Conservation (phyloP, 1,284 basidiomycete species). For the Abortiporus biennis region DNA sequence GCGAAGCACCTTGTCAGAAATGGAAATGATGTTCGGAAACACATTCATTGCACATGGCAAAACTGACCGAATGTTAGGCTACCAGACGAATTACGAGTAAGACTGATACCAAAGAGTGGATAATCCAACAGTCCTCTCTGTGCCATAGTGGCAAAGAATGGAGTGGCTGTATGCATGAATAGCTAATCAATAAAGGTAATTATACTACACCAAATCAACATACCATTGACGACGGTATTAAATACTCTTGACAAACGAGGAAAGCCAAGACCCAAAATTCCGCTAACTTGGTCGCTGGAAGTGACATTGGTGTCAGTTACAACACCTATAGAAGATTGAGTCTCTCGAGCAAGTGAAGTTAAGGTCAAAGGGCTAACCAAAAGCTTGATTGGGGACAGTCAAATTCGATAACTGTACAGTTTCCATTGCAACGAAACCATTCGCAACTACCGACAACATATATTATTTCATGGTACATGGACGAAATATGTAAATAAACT, state of each 20-base stretch:
- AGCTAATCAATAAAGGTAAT: neutral
- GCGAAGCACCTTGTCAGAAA: neutral
- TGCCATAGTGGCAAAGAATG: slow-evolving; percentile 57
- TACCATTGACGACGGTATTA: slow-evolving; percentile 43
- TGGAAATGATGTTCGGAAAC: neutral
- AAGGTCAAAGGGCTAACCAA: slow-evolving; percentile 38
- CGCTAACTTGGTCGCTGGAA: slow-evolving; percentile 57
- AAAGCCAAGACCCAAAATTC: slow-evolving; percentile 70
- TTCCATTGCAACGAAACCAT: slow-evolving; percentile 66
- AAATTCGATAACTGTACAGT: slow-evolving; percentile 52
- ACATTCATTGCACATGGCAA: neutral
- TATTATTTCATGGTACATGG: slow-evolving; percentile 2
- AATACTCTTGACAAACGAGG: slow-evolving; percentile 62
- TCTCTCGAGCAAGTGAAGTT: neutral
- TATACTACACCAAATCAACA: slow-evolving; percentile 12
- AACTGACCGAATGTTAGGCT: slow-evolving; percentile 55
- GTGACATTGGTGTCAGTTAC: slow-evolving; percentile 57
- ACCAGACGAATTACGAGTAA: slow-evolving; percentile 54
- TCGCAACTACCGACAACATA: slow-evolving; percentile 17
- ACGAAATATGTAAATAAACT: slow-evolving; percentile 19
- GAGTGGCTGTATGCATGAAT: slow-evolving; percentile 40
- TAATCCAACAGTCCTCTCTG: slow-evolving; percentile 61
- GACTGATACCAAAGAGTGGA: slow-evolving; percentile 64
- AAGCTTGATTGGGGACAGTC: slow-evolving; percentile 50
- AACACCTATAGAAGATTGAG: slow-evolving; percentile 35